Conservation (phyloP, 2,329 filamentous ascomycete species). For the Penicillium sp. region DNA sequence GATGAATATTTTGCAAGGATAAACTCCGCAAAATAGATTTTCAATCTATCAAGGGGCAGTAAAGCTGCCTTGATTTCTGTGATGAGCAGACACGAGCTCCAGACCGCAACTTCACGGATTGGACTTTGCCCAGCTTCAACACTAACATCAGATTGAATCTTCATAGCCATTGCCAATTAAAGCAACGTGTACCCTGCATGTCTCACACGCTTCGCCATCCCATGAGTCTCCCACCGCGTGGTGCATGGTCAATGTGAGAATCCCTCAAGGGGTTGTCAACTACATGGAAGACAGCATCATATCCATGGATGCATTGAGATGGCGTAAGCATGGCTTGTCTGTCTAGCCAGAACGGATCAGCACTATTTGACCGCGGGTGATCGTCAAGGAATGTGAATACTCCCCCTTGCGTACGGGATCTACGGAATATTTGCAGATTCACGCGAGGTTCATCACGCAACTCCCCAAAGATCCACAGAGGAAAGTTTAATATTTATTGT, state of each 20-base stretch:
- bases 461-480: not conserved
- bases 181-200: slow-evolving; percentile 10
- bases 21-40: too few relatives aligned
- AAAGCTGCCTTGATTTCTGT: too few relatives aligned
- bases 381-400: slow-evolving; percentile 19
- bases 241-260: slow-evolving; percentile 9
- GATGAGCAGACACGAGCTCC: too few relatives aligned
- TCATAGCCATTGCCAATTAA: not conserved
- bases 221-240: slow-evolving; percentile 14
- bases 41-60: too few relatives aligned
- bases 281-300: not conserved
- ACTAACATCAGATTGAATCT: not conserved
- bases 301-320: not conserved
- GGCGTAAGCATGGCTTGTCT: slow-evolving; percentile 6
- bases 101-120: slow-evolving; percentile 16
- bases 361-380: slow-evolving; percentile 2
- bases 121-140: not conserved
- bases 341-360: not conserved
- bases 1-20: too few relatives aligned
- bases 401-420: slow-evolving; percentile 20
- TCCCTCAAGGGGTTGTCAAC: not conserved
- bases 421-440: slow-evolving; percentile 10
- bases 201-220: slow-evolving; percentile 20
- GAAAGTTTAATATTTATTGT: slow-evolving; percentile 1
- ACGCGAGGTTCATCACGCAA: slow-evolving; percentile 24